Percentiles rank a stretch among this genome's conserved stretches.
These are phyloP conservation scores for Polyplosphaeria fusca DNA, from an alignment of 495 filamentous ascomycete genomes.

Conservation along the genomic window DNA sequence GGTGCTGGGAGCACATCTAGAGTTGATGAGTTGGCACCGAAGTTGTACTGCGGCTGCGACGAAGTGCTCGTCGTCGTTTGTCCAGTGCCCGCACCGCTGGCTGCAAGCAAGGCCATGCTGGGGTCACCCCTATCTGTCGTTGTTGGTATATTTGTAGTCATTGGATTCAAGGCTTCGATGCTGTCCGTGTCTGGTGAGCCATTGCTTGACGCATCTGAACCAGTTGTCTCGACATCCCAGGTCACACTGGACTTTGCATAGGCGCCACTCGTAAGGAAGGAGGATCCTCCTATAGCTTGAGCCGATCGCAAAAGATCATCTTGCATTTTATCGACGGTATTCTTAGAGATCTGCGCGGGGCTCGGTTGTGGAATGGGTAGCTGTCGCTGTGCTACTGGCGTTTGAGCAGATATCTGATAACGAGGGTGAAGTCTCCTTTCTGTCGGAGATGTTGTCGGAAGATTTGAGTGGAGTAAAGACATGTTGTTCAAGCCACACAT, in stretches of 20 bases:
- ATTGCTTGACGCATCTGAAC: not conserved
- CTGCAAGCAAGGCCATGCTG: too few species aligned
- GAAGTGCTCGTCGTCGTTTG: too few species aligned
- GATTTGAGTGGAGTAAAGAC: constrained; percentile 35
- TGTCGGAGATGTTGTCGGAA: too few species aligned
- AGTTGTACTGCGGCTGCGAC: too few species aligned
- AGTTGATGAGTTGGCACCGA: not conserved
- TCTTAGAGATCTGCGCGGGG: constrained; percentile 5
- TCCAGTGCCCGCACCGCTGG: too few species aligned
- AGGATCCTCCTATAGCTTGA: constrained; percentile 8
- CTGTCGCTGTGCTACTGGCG: constrained; percentile 15
- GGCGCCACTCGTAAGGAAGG: not conserved
- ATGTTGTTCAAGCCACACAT: too few species aligned
- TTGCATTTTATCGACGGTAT: constrained; percentile 22
- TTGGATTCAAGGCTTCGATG: too few species aligned
- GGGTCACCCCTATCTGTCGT: too few species aligned
- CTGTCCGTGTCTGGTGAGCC: too few species aligned
- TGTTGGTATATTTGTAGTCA: too few species aligned
- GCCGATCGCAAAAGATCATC: constrained; percentile 18
- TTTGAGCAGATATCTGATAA: too few species aligned
- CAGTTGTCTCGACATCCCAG: not conserved
- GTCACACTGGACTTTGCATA: not conserved
- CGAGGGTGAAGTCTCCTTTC: too few species aligned
- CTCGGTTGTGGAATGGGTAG: constrained; percentile 29
- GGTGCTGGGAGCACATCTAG: constrained; percentile 18